Base-by-base conservation (phyloP, 495 filamentous ascomycete genomes). In the Talaromyces liani region DNA sequence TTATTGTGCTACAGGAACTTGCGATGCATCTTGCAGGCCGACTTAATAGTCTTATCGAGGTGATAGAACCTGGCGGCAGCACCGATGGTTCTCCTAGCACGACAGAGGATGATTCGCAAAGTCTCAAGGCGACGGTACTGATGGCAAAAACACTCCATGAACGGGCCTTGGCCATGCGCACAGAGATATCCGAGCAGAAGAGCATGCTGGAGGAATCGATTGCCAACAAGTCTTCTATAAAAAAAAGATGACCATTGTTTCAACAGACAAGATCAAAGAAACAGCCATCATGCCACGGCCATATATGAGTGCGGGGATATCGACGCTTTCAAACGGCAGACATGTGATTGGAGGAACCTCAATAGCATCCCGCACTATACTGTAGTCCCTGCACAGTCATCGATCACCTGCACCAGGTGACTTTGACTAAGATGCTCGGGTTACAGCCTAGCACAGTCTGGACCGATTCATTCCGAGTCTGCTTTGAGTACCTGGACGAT, bases 1-100 rank as follows among this genome's bases (percentile, higher is more conserved):
- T 59, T 5, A 59, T 59, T 18, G 57, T 59, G 5, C 4, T 59
- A 16, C 57, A 59, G 31, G 57, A 59, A 36, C 57, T 59, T 2
- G 31, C 57, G 8, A 36, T 59, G 57, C 57, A 59, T 9, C 20
- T 59, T 31, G 34, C 57, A 22, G 22, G 3, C 6, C 18, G 57
- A 16, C n/a, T 59, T 1, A 36, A 36, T 7, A 29, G 12, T n/a
- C n/a, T 59, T 18, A 56, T 56, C 7, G 29, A 24, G 2, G 12
- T 56, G 2, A 18, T 56, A 2, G 1, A 56, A 10, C 10, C 54
- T 6, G 9, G 2, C 1, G 24, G 27, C 20, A 24, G 8, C n/a
- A 27, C 53, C 9, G 20, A 29, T 24, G 53, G 29, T 16, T 31
- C 54, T 1, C 6, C 5, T 1, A 6, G 10, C 12, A 5, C 54